Evolutionary conservation across 345 rosid genomes (phyloP).

Genomic region (Carallia pectinifolia): DNA sequence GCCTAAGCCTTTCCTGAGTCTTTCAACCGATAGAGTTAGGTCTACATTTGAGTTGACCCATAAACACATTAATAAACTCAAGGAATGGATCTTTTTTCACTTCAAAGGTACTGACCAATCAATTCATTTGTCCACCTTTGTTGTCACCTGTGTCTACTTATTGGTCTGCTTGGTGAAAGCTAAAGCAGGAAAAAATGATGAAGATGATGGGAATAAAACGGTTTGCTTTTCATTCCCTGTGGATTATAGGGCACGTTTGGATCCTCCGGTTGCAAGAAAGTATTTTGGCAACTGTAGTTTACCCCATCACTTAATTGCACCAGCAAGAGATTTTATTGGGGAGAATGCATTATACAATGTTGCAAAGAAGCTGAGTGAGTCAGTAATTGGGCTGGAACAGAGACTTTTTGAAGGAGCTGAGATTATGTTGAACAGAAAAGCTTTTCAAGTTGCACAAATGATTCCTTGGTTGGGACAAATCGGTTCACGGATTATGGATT

Average conservation of each 20-base stretch:
- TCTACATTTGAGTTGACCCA: conserved; percentile 20
- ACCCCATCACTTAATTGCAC: too few relatives aligned
- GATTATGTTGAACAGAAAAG: neutral
- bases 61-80: conserved; percentile 25
- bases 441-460: neutral
- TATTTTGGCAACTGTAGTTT: conserved; percentile 38
- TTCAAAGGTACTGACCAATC: neutral
- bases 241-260: conserved; percentile 8
- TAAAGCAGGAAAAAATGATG: neutral
- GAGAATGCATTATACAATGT: neutral
- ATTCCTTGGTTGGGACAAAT: conserved; percentile 14
- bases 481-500: conserved; percentile 10
- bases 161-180: conserved; percentile 22
- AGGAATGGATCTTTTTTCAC: neutral
- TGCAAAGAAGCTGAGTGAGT: neutral
- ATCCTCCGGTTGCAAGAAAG: conserved; percentile 11
- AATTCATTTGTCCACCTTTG: conserved; percentile 31
- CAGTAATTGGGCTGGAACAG: neutral
- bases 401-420: neutral
- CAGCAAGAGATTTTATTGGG: neutral
- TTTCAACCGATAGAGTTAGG: conserved; percentile 7
- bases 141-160: conserved; percentile 15
- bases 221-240: conserved; percentile 1
- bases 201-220: neutral
- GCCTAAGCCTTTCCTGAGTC: neutral